Evolutionary conservation across 352 stramenopile genomes (phyloP).

Genomic region (Thraustochytrium striatum): DNA sequence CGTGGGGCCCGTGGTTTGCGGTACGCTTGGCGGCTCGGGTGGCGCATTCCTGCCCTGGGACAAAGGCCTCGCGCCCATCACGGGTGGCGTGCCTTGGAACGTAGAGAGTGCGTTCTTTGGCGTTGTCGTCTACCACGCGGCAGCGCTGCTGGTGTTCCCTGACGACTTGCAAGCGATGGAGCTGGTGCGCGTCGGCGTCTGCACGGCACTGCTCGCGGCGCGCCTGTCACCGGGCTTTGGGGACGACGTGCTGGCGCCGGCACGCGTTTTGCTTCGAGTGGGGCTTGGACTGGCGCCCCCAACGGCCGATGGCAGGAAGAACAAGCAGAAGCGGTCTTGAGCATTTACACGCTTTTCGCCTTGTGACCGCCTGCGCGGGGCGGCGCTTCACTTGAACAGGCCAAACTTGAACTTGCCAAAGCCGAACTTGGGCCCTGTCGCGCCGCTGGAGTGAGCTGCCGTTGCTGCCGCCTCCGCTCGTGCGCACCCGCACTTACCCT

Average conservation of each 20-base stretch:
- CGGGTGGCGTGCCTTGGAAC: constrained; percentile 57
- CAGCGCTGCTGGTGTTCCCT: background rate
- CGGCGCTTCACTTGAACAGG: constrained; percentile 30
- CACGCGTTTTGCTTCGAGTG: background rate
- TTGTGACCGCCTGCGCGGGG: too few species aligned
- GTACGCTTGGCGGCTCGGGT: constrained; percentile 62
- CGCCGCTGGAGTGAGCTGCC: too few species aligned
- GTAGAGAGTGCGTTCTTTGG: constrained; percentile 61
- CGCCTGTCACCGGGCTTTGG: background rate
- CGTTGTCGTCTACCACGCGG: constrained; percentile 58
- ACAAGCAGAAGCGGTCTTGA: too few species aligned
- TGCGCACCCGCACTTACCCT: too few species aligned
- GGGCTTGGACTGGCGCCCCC: background rate
- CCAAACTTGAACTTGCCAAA: too few species aligned
- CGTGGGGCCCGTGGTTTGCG: constrained; percentile 66
- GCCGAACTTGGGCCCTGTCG: too few species aligned
- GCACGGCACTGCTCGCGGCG: background rate
- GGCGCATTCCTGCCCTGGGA: constrained; percentile 63
- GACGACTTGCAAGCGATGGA: background rate
- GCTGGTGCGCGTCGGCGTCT: background rate
- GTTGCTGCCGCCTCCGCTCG: too few species aligned
- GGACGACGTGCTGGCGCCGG: background rate
- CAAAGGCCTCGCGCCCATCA: constrained; percentile 64
- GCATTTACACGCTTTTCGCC: too few species aligned
- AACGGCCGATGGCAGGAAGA: too few species aligned